Percentiles rank a stretch among this genome's conserved stretches.
These are phyloP conservation scores for Dryas drummondii DNA, from an alignment of 306 rosid species.

Conservation along the genomic window DNA sequence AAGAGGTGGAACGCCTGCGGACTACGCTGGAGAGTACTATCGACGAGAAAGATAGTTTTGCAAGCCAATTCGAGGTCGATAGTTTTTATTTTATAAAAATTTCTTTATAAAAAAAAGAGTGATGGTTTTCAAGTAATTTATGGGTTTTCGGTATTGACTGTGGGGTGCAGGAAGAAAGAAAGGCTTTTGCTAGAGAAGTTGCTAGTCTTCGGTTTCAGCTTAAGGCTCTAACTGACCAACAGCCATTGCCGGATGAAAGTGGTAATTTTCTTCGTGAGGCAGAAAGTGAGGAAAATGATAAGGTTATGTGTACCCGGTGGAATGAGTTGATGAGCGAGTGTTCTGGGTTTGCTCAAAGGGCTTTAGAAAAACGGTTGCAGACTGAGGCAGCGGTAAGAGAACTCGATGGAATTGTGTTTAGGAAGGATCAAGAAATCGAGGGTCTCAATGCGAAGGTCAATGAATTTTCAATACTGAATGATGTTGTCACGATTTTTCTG, in stretches of 20 bases:
- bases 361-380: constrained; percentile 44
- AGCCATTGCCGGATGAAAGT: constrained; percentile 13
- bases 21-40: constrained; percentile 32
- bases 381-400: constrained; percentile 40
- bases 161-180: constrained; percentile 58
- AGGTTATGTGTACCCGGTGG: constrained; percentile 29
- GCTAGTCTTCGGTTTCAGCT: constrained; percentile 52
- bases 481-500: constrained; percentile 24
- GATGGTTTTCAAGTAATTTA: not conserved
- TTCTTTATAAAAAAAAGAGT: not conserved
- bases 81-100: not conserved
- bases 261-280: constrained; percentile 22
- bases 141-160: constrained; percentile 1
- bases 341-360: constrained; percentile 41
- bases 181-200: constrained; percentile 45
- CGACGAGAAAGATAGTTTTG: constrained; percentile 44
- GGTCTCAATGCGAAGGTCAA: constrained; percentile 55
- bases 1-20: constrained; percentile 42
- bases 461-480: constrained; percentile 40
- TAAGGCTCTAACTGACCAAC: constrained; percentile 45
- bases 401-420: constrained; percentile 40
- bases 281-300: constrained; percentile 30
- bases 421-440: constrained; percentile 72
- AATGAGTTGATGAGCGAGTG: constrained; percentile 57
- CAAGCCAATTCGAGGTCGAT: constrained; percentile 44